These are phyloP conservation scores for Zymoseptoria crescenta DNA, from an alignment of 2,329 filamentous ascomycete genomes.

Conservation along the genomic window DNA sequence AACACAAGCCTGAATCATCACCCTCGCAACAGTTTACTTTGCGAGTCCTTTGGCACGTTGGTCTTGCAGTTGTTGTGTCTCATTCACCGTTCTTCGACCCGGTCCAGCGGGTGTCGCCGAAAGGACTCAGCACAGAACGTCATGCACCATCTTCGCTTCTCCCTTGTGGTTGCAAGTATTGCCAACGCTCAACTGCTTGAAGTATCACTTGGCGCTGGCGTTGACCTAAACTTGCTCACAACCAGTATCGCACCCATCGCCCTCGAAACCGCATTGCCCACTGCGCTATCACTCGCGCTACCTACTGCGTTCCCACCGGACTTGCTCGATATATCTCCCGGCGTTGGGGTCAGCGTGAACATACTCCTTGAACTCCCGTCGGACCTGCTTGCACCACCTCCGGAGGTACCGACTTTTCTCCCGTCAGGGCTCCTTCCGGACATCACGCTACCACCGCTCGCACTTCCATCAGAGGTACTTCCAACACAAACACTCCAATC, in stretches of 20 bases:
- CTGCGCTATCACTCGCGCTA: too few relatives aligned
- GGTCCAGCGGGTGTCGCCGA: too few relatives aligned
- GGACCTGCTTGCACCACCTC: background rate
- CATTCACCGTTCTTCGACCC: background rate
- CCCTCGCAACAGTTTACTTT: conserved; percentile 5
- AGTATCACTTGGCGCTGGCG: too few relatives aligned
- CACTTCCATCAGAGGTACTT: background rate
- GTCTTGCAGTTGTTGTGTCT: background rate
- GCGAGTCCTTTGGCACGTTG: background rate
- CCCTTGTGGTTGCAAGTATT: too few relatives aligned
- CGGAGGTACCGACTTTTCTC: background rate
- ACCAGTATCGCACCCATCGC: too few relatives aligned
- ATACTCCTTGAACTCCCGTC: background rate
- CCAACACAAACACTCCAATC: background rate
- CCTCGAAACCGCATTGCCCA: too few relatives aligned
- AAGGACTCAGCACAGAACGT: too few relatives aligned
- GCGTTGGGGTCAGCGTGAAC: background rate
- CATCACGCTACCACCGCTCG: background rate
- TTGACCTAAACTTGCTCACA: too few relatives aligned
- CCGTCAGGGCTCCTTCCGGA: background rate
- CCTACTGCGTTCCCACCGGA: too few relatives aligned
- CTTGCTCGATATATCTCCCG: too few relatives aligned
- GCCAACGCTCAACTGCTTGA: too few relatives aligned
- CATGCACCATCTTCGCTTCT: too few relatives aligned
- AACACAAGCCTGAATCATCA: conserved; percentile 15